These are phyloP conservation scores for Magnaporthales sp. DNA, from an alignment of 2,329 filamentous ascomycete species.

Conservation along the genomic window DNA sequence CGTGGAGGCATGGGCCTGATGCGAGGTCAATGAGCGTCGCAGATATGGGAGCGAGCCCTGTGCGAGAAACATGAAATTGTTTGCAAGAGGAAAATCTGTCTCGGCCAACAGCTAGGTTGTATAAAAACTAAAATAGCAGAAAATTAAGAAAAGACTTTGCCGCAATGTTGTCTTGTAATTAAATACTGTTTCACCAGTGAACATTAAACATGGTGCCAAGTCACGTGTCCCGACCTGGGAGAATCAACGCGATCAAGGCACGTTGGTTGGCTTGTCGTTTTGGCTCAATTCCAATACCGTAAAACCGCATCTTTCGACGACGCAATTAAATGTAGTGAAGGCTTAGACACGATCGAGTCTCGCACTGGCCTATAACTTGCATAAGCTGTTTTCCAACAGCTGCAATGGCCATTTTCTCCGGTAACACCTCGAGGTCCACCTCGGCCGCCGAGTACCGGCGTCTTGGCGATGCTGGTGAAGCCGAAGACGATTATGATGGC, in stretches of 20 bases:
- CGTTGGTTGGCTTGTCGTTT: not conserved
- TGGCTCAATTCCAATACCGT: not conserved
- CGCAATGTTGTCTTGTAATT: no score
- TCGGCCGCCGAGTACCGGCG: conserved; percentile 11
- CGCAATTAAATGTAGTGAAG: not conserved
- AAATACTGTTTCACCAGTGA: no score
- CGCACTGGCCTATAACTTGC: not conserved
- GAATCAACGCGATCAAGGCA: not conserved
- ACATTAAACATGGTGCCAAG: not conserved
- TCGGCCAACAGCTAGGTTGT: no score
- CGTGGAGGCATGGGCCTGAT: no score
- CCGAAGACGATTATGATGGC: not conserved
- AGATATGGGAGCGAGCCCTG: no score
- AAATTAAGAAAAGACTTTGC: no score
- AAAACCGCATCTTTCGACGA: not conserved
- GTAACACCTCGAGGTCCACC: conserved; percentile 5
- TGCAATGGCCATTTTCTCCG: not conserved
- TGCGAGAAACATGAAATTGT: no score
- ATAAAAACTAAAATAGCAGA: no score
- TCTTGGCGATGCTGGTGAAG: conserved; percentile 9
- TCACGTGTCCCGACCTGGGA: not conserved
- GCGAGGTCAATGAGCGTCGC: no score
- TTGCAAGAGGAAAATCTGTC: no score
- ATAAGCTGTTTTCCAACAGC: not conserved
- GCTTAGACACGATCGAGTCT: not conserved